Evolutionary conservation across 2,329 filamentous ascomycete genomes (phyloP).

Genomic region (Pseudogymnoascus sp.): DNA sequence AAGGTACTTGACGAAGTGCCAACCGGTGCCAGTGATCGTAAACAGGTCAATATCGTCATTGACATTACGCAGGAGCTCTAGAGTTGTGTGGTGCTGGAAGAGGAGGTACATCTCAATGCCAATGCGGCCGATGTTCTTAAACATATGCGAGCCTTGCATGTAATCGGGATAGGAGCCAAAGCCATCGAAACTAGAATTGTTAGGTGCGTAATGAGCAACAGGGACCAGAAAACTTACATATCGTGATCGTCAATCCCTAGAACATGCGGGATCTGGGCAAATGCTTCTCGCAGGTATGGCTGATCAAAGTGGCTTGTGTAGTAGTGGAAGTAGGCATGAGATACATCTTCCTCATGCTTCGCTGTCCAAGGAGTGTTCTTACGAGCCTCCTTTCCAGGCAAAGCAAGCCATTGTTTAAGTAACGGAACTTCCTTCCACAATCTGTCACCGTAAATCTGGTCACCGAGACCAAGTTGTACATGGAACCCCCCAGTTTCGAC

Average conservation of each 20-base stretch:
- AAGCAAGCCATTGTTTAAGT: slow-evolving; percentile 89
- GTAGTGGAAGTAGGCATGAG: slow-evolving; percentile 96
- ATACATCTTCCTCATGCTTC: slow-evolving; percentile 88
- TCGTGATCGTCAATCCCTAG: slow-evolving; percentile 94
- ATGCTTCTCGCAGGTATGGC: slow-evolving; percentile 85
- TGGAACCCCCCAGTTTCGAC: slow-evolving; percentile 94
- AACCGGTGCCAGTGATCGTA: slow-evolving; percentile 92
- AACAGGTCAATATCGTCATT: slow-evolving; percentile 86
- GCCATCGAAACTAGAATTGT: slow-evolving; percentile 70
- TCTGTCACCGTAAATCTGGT: slow-evolving; percentile 91
- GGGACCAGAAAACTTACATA: slow-evolving; percentile 58
- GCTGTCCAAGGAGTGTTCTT: slow-evolving; percentile 90
- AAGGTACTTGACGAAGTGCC: slow-evolving; percentile 97
- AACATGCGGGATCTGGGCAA: slow-evolving; percentile 93
- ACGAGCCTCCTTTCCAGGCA: slow-evolving; percentile 85
- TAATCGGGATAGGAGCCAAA: slow-evolving; percentile 96
- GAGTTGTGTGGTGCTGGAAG: slow-evolving; percentile 95
- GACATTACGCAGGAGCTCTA: slow-evolving; percentile 85
- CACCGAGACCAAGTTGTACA: slow-evolving; percentile 81
- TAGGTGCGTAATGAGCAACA: slow-evolving; percentile 11
- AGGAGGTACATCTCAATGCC: slow-evolving; percentile 96
- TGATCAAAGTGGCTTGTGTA: slow-evolving; percentile 98
- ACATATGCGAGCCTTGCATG: slow-evolving; percentile 96
- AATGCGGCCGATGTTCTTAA: slow-evolving; percentile 94
- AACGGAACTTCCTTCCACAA: slow-evolving; percentile 94